Conservation (phyloP, 2,329 filamentous ascomycete species). For the Stagonosporopsis cucurbitacearum region DNA sequence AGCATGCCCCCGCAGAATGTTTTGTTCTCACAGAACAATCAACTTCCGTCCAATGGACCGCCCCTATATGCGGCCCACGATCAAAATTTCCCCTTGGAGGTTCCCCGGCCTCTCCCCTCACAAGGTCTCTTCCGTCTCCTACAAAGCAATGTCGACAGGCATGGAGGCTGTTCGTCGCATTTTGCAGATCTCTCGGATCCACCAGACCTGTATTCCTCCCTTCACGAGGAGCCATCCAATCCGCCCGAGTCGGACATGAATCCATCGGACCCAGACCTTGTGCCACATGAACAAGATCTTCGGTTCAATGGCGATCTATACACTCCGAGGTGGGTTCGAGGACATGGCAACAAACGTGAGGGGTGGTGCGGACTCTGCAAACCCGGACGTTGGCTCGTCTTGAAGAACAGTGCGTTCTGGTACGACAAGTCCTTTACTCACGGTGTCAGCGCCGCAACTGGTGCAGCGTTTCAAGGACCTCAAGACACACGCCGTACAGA, state of each 20-base stretch:
- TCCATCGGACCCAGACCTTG: constrained; percentile 74
- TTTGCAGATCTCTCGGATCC: constrained; percentile 77
- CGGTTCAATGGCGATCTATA: constrained; percentile 83
- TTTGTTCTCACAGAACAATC: constrained; percentile 53
- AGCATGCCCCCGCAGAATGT: constrained; percentile 45
- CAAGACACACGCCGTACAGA: constrained; percentile 77
- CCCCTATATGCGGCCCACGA: constrained; percentile 58
- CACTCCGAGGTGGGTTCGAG: constrained; percentile 82
- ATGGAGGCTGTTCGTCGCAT: constrained; percentile 67
- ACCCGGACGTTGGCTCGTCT: constrained; percentile 81
- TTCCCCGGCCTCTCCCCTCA: constrained; percentile 66
- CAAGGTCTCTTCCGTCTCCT: constrained; percentile 76
- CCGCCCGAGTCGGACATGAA: constrained; percentile 84
- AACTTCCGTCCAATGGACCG: constrained; percentile 59
- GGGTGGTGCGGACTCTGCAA: constrained; percentile 92
- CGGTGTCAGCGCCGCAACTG: constrained; percentile 82
- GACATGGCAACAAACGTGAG: constrained; percentile 85
- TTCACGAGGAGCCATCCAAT: constrained; percentile 74
- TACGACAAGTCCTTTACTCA: constrained; percentile 92
- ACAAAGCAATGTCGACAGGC: constrained; percentile 75
- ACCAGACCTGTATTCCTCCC: constrained; percentile 76
- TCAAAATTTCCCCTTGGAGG: constrained; percentile 61
- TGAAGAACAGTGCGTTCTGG: constrained; percentile 93
- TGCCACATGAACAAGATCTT: constrained; percentile 76
- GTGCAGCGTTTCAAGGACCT: constrained; percentile 78